These are phyloP conservation scores for Canavalia ensiformis DNA, from an alignment of 306 rosid genomes.

Conservation along the genomic window DNA sequence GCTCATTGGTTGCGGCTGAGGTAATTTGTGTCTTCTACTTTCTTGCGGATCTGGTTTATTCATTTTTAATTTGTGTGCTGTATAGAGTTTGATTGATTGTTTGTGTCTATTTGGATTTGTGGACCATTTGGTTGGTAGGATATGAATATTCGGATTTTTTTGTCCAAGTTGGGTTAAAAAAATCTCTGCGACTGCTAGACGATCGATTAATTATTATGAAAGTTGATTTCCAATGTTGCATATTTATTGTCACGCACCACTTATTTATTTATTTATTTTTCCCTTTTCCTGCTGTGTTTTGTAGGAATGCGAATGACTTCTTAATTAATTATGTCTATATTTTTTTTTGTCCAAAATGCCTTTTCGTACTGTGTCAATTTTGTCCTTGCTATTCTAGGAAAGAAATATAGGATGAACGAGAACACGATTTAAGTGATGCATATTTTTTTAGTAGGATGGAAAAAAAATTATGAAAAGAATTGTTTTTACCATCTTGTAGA, in stretches of 20 bases:
- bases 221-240: not conserved
- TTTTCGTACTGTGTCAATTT: too few relatives aligned
- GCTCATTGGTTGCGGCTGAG: not conserved
- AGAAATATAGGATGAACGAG: too few relatives aligned
- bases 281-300: too few relatives aligned
- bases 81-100: not conserved
- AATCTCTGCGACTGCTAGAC: not conserved
- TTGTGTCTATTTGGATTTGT: not conserved
- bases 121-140: not conserved
- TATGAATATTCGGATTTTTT: conserved; percentile 22
- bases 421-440: too few relatives aligned
- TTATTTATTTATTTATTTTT: not conserved
- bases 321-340: too few relatives aligned
- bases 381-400: too few relatives aligned
- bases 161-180: not conserved
- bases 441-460: too few relatives aligned
- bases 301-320: too few relatives aligned
- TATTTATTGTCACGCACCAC: not conserved
- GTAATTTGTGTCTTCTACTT: not conserved
- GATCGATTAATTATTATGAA: not conserved
- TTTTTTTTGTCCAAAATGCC: too few relatives aligned
- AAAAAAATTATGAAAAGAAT: too few relatives aligned
- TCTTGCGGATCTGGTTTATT: conserved; percentile 20
- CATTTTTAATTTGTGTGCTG: not conserved
- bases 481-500: too few relatives aligned